Evolutionary conservation across 768 basidiomycete genomes (phyloP), one percentile per base, ranked within the genome.

Genomic region (Sarcodon sp.): DNA sequence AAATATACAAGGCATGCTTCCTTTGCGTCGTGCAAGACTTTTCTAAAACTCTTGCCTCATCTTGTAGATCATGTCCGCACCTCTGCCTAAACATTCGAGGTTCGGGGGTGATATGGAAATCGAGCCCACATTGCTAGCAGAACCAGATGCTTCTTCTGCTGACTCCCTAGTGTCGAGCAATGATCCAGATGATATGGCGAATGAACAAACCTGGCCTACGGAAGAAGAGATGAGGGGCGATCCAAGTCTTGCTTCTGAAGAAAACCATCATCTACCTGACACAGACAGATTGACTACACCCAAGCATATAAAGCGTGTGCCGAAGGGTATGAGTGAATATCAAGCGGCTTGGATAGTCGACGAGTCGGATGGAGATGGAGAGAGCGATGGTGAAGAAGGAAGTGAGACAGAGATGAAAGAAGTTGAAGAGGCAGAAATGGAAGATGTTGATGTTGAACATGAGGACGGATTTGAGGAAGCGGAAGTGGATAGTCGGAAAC

Each of bases 121-220:
- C 15, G 89, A 88, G 54, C 69, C 83, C 0, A 60, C 64, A 21
- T 51, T 81, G 35, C 62, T 94, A 12, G 83, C 81, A 0, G 79
- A 83, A 56, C 80, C 83, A 0, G 67, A 76, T 45, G 57, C 69
- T 0, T 71, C 77, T 0, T 70, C 77, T 1, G 87, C 84, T 0
- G 93, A 97, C 62, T 91, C 91, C 6, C 66, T 97, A 44, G 75
- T 87, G 10, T 91, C 90, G 1, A 82, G 76, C 45, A 92, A 94
- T 61, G 80, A 87, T 18, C 87, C 85, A 4, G 92, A 97, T 57
- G 82, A 88, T 49, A 73, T 96, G 64, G 79, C 74, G 34, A 96
- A 94, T 60, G 94, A 99, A 57, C 94, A 99, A 63, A 99, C 94
- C 0, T 97, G 94, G 93, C 94, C 94, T 0, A 94, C 91, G 0